phyloP scores from a whole-genome alignment of 306 rosid genomes.

The Parietaria judaica region DNA sequence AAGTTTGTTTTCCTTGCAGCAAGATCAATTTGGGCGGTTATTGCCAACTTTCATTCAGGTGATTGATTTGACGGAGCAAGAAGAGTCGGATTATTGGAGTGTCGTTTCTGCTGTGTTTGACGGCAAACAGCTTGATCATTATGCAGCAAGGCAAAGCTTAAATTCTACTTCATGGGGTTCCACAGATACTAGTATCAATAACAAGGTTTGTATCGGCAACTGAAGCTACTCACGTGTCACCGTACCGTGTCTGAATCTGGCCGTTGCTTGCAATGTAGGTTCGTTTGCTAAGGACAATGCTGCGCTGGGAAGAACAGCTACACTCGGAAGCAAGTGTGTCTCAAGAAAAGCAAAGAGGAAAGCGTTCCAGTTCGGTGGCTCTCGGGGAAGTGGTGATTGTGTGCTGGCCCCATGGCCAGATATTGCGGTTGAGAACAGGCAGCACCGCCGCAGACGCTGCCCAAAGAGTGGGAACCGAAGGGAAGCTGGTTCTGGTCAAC shows the following conservation, averaged over 20 bases:
- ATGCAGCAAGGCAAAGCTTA: constrained; percentile 22
- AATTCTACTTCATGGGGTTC: constrained; percentile 1
- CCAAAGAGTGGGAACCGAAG: constrained; percentile 75
- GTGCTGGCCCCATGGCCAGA: constrained; percentile 83
- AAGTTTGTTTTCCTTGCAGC: constrained; percentile 36
- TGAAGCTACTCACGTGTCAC: background rate
- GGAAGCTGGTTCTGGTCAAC: constrained; percentile 72
- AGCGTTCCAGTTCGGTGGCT: constrained; percentile 29
- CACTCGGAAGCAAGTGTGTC: constrained; percentile 58
- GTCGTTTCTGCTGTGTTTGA: constrained; percentile 78
- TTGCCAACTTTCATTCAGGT: constrained; percentile 85
- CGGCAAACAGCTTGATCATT: constrained; percentile 60
- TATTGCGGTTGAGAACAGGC: constrained; percentile 72
- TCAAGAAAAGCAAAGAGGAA: constrained; percentile 25
- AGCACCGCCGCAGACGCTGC: constrained; percentile 99
- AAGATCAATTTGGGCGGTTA: constrained; percentile 90
- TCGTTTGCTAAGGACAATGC: constrained; percentile 71
- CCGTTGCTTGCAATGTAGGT: constrained; percentile 33
- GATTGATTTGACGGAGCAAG: constrained; percentile 79
- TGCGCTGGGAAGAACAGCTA: constrained; percentile 86
- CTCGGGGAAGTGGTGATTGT: constrained; percentile 82
- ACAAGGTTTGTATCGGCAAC: constrained; percentile 7
- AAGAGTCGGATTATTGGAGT: constrained; percentile 78
- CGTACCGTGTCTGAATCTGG: too few species aligned
- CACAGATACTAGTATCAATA: constrained; percentile 12